These are phyloP conservation scores for Chamaenerion angustifolium DNA, from an alignment of 345 rosid genomes.

Conservation along the genomic window DNA sequence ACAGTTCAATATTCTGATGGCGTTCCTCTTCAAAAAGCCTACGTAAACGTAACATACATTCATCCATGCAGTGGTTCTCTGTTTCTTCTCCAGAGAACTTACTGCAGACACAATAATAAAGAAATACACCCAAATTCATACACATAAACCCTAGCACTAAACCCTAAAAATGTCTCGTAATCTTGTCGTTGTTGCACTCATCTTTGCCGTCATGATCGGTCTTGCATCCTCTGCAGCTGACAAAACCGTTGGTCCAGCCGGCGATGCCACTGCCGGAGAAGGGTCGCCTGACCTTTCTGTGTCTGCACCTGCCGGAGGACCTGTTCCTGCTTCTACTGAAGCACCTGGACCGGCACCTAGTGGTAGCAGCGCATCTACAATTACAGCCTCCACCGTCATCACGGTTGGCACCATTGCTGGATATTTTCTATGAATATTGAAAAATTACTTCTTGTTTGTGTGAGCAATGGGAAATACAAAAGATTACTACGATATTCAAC, in stretches of 20 bases:
- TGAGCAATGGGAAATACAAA: too few relatives aligned
- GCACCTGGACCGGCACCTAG: not conserved
- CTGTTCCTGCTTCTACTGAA: not conserved
- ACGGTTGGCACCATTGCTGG: slow-evolving; percentile 1
- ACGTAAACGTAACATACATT: too few relatives aligned
- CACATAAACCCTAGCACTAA: too few relatives aligned
- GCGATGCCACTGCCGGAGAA: slow-evolving; percentile 3
- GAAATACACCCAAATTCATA: too few relatives aligned
- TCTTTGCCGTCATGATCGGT: slow-evolving; percentile 1
- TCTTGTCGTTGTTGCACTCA: slow-evolving; percentile 4
- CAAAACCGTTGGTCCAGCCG: not conserved
- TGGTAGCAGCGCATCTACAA: not conserved
- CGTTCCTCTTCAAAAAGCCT: too few relatives aligned
- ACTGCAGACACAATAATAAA: not conserved
- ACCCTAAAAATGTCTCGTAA: slow-evolving; percentile 2
- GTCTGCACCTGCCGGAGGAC: not conserved
- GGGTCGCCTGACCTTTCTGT: too few relatives aligned
- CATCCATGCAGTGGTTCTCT: too few relatives aligned
- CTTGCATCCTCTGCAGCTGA: slow-evolving; percentile 1
- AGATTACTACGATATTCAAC: too few relatives aligned
- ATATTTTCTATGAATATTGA: slow-evolving; percentile 2
- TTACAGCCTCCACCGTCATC: slow-evolving; percentile 1
- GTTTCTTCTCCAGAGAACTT: not conserved
- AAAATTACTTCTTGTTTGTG: too few relatives aligned
- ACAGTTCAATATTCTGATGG: too few relatives aligned